Evolutionary conservation across 139 green algal species (phyloP).

Genomic region (Marvania coccoides): DNA sequence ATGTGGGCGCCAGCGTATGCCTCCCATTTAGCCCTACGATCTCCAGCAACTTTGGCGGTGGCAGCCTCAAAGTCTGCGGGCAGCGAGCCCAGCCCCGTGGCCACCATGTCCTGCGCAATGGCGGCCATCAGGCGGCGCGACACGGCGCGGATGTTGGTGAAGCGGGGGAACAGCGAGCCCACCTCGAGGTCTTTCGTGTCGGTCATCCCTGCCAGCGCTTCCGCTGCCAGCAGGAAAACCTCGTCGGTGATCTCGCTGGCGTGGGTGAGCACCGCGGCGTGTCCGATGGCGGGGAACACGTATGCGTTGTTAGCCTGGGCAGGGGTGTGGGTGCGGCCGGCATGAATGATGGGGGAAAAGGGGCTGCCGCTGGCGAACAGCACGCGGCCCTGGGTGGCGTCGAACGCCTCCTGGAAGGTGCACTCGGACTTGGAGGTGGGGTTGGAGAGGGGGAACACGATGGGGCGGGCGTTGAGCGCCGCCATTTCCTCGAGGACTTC

Average conservation of each 20-base stretch:
- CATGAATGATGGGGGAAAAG: slow-evolving; percentile 48
- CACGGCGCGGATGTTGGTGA: slow-evolving; percentile 35
- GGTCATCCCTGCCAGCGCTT: slow-evolving; percentile 48
- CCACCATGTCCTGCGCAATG: slow-evolving; percentile 32
- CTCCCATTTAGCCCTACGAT: slow-evolving; percentile 15
- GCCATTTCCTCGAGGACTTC: slow-evolving; percentile 54
- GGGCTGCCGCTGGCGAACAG: slow-evolving; percentile 82
- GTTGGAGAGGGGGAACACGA: slow-evolving; percentile 93
- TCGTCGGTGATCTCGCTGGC: slow-evolving; percentile 52
- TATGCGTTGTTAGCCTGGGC: slow-evolving; percentile 80
- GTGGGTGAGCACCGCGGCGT: slow-evolving; percentile 51
- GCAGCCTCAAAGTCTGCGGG: slow-evolving; percentile 17
- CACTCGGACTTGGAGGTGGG: slow-evolving; percentile 82
- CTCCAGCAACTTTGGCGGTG: not conserved
- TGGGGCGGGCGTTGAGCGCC: slow-evolving; percentile 49
- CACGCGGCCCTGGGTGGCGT: slow-evolving; percentile 43
- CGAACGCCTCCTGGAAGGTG: slow-evolving; percentile 66
- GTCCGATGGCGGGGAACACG: slow-evolving; percentile 66
- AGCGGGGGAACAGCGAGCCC: slow-evolving; percentile 46
- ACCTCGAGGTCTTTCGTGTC: slow-evolving; percentile 16
- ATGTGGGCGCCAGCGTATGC: slow-evolving; percentile 20
- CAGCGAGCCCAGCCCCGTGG: slow-evolving; percentile 14
- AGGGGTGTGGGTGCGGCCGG: slow-evolving; percentile 15
- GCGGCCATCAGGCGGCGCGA: slow-evolving; percentile 14
- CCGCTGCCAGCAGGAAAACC: slow-evolving; percentile 67